Conservation (phyloP, 2,329 filamentous ascomycete genomes). For the Furcasterigmium sp. region DNA sequence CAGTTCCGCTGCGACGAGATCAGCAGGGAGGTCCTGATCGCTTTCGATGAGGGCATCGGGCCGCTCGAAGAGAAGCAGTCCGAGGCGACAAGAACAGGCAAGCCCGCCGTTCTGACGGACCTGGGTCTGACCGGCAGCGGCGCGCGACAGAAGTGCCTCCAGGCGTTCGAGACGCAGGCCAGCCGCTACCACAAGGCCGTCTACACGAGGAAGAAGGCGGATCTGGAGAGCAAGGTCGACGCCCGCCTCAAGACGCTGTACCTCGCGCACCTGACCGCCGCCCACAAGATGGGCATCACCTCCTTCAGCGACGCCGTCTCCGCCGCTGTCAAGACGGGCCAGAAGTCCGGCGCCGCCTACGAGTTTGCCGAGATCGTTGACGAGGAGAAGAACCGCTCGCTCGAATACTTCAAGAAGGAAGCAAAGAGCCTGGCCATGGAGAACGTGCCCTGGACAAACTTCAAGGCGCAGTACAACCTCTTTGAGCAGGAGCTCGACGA, state of each 20-base stretch:
- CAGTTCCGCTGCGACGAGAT: conserved; percentile 99
- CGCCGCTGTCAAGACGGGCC: conserved; percentile 81
- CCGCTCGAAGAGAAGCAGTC: conserved; percentile 85
- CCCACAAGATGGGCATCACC: conserved; percentile 81
- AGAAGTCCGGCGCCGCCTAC: conserved; percentile 85
- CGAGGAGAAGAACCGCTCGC: conserved; percentile 69
- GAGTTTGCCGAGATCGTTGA: conserved; percentile 95
- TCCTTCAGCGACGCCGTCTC: conserved; percentile 85
- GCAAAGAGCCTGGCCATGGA: conserved; percentile 71
- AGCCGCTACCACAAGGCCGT: conserved; percentile 96
- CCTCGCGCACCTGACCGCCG: conserved; percentile 78
- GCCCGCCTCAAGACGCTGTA: conserved; percentile 83
- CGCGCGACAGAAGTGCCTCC: conserved; percentile 68
- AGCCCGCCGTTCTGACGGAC: conserved; percentile 64
- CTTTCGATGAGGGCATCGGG: conserved; percentile 74
- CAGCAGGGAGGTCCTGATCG: conserved; percentile 75
- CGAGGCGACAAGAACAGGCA: conserved; percentile 68
- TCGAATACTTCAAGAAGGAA: conserved; percentile 71
- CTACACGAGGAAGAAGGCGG: conserved; percentile 76
- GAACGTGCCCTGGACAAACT: conserved; percentile 82
- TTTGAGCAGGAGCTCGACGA: conserved; percentile 91
- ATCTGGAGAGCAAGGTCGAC: conserved; percentile 84
- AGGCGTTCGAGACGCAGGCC: conserved; percentile 84
- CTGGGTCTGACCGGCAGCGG: conserved; percentile 69
- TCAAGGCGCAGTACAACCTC: conserved; percentile 70